Base-by-base conservation (phyloP, 257 asterid genomes). In the Rehmannia glutinosa region DNA sequence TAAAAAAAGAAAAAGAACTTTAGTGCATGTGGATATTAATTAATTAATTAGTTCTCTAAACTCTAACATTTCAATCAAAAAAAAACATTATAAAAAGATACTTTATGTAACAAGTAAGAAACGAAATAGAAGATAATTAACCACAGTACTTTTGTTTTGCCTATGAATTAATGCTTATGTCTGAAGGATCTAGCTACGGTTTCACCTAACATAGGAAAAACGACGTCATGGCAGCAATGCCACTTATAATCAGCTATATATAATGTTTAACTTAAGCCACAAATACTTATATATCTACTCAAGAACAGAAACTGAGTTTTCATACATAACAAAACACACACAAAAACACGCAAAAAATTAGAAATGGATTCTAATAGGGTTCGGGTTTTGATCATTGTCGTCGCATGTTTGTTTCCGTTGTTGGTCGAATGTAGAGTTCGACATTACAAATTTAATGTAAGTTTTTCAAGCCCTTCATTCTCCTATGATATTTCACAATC, bases 361-460 rank as follows among this genome's bases (percentile, higher is more conserved):
- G 66, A 39, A 21, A 82, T 82, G 87, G 78, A 64, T 42, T 70
- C 72, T 64, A 59, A 55, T 59, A 15, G 63, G 57, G 13, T 75
- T 50, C 73, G 55, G 49, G 61, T 55, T 68, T 66, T 79, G 19
- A 21, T 81, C 62, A 75, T n/a, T n/a, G n/a, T 81, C 67, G 39
- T 63, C 3, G 77, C 78, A 20, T 84, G 80, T 69, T 49, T 84
- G 16, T 74, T 66, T 53, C 84, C 86, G 20, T 3, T 66, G 35
- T 15, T 81, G 46, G 83, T 71, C 38, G 75, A 81, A 69, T 81
- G 78, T 77, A 64, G 86, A 47, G 77, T 81, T 75, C 86, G 86
- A 7, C 84, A 72, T 46, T 84, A 82, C 84, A 84, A 82, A 56
- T 82, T 84, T 54, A 75, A 82, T 38, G 90, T 77, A 66, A 70